These are phyloP conservation scores for Hanseniaspora taiwanica DNA, from an alignment of 805 yeast species.

Conservation along the genomic window DNA sequence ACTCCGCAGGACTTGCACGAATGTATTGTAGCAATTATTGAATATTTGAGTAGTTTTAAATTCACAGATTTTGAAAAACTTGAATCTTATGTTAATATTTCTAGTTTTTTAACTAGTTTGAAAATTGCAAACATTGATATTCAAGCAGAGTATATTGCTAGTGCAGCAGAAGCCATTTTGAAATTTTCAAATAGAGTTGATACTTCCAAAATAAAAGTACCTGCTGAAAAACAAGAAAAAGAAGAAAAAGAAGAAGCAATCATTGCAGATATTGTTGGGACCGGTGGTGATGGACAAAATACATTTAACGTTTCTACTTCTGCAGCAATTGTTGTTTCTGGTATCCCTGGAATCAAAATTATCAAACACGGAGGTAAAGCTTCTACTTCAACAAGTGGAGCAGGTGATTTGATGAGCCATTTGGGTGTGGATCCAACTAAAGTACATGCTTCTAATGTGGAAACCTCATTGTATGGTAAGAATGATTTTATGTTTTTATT, in stretches of 20 bases:
- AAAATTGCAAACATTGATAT: conserved; percentile 67
- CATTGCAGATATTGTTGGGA: conserved; percentile 75
- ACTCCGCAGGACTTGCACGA: conserved; percentile 49
- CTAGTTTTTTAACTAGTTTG: conserved; percentile 70
- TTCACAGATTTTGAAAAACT: conserved; percentile 4
- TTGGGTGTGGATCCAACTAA: conserved; percentile 75
- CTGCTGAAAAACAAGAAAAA: background rate
- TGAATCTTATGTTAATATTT: conserved; percentile 40
- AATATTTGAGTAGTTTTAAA: conserved; percentile 38
- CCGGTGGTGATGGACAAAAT: conserved; percentile 98
- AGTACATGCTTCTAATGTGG: conserved; percentile 50
- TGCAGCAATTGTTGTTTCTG: conserved; percentile 88
- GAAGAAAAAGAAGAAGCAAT: background rate
- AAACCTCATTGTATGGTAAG: conserved; percentile 34
- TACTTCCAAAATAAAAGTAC: conserved; percentile 26
- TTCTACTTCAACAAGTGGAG: conserved; percentile 82
- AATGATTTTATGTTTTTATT: conserved; percentile 54
- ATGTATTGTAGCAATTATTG: conserved; percentile 49
- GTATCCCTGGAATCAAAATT: conserved; percentile 55
- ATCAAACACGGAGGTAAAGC: conserved; percentile 98
- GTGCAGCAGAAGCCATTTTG: conserved; percentile 67
- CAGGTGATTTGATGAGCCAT: conserved; percentile 73
- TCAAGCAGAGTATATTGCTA: conserved; percentile 67
- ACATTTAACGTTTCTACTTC: conserved; percentile 95
- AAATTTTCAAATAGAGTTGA: conserved; percentile 48